Percentiles rank a stretch among this genome's conserved stretches.
phyloP scores from a whole-genome alignment of 2,329 filamentous ascomycete species.

The Fusarium buxicola region DNA sequence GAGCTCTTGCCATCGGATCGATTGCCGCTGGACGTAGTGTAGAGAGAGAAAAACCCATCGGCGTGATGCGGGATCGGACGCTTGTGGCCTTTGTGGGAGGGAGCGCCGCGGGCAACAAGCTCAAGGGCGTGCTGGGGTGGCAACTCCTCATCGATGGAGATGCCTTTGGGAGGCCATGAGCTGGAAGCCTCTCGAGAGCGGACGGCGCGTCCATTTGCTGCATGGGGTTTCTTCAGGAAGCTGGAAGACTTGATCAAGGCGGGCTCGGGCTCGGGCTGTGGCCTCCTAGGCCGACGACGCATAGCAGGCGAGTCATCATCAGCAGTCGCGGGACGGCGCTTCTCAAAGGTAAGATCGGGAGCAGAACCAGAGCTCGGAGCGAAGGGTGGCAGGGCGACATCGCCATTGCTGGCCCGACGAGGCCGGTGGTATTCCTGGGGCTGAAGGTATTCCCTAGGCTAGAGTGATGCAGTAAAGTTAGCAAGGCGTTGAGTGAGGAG shows the following conservation, averaged over 20 bases:
- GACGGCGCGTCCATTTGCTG: conserved; percentile 32
- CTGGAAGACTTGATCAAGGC: conserved; percentile 28
- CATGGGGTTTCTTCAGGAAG: conserved; percentile 30
- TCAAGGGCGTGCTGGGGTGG: conserved; percentile 66
- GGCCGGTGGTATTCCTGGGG: conserved; percentile 37
- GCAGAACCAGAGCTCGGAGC: conserved; percentile 52
- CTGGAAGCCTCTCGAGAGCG: conserved; percentile 53
- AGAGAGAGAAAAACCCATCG: conserved; percentile 67
- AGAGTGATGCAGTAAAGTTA: conserved; percentile 13
- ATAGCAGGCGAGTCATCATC: conserved; percentile 40
- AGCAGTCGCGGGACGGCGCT: conserved; percentile 31
- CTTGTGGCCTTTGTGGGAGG: conserved; percentile 66
- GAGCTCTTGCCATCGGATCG: conserved; percentile 53
- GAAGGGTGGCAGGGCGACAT: conserved; percentile 17
- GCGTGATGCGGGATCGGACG: conserved; percentile 65
- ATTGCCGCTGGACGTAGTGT: conserved; percentile 62
- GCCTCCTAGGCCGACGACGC: conserved; percentile 57
- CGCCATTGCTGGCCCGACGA: conserved; percentile 37
- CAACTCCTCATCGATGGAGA: conserved; percentile 62
- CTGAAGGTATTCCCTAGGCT: conserved; percentile 31
- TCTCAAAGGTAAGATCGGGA: conserved; percentile 46
- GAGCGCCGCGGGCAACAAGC: conserved; percentile 68
- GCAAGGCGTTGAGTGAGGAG: conserved; percentile 8
- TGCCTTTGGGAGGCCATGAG: conserved; percentile 68
- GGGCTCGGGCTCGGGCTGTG: conserved; percentile 49